Base-by-base conservation (phyloP, 306 rosid species). In the Malus asiatica region DNA sequence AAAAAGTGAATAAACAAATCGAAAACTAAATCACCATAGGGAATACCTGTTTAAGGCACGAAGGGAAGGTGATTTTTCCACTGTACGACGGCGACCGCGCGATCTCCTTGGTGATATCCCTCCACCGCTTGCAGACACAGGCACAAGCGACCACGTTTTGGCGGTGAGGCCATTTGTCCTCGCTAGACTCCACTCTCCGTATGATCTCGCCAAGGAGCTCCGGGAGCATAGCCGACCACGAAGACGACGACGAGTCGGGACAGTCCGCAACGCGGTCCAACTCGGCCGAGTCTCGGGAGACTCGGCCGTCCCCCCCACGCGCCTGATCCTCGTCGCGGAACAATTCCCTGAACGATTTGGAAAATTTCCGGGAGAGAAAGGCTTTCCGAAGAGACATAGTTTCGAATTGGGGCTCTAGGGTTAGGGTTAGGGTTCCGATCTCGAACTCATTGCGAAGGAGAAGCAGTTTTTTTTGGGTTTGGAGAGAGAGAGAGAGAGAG, bases 111-210 rank as follows among this genome's bases (percentile, higher is more conserved):
- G 98, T 84, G 29, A 86, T 71, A 46, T 96, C 93, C 61, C 98
- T 89, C 99, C 99, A 96, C 30, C 96, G 87, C 84, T 96, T 96
- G 67, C 99, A 96, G 16, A 96, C 97, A 60, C 99, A 91, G 4
- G 97, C 98, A 61, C 93, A 92, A 1, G 96, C 84, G 48, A 96
- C 99, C 44, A 96, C 96, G 92, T 86, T 87, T 45, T 77, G 90
- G 55, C 97, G 97, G 72, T 77, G 60, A 0, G 99, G 99, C 99
- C 99, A 96, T 46, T 76, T 85, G 4, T 89, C 90, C 64, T 92
- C 98, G 73, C 86, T 83, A 52, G 72, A 80, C 81, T 96, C 98
- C 12, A 93, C 93, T 11, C 93, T 86, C 76, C 82, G 81, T 44
- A 96, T 88, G 63, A 96, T 96, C 87, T 93, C 97, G 1, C 86